These are phyloP conservation scores for Metarhizium anisopliae DNA, from an alignment of 2,329 filamentous ascomycete species.

Conservation along the genomic window DNA sequence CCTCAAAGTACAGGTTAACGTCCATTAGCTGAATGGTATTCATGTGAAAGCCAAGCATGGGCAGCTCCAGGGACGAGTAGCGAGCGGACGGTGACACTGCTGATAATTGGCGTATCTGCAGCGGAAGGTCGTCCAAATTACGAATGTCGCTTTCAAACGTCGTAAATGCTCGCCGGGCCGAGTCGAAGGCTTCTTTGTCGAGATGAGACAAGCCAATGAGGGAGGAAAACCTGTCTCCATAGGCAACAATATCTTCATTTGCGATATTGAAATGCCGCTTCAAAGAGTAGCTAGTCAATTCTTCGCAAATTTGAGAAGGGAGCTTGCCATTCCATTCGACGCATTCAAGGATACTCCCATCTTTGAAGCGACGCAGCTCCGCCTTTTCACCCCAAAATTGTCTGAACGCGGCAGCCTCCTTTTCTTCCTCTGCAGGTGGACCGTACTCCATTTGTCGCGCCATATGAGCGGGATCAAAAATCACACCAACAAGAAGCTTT, in stretches of 20 bases:
- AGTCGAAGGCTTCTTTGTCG: slow-evolving; percentile 54
- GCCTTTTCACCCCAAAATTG: slow-evolving; percentile 93
- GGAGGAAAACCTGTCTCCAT: slow-evolving; percentile 41
- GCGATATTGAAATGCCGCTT: slow-evolving; percentile 57
- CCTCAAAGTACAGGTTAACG: slow-evolving; percentile 83
- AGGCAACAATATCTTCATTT: slow-evolving; percentile 42
- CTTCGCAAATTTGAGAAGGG: slow-evolving; percentile 60
- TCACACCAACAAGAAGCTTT: slow-evolving; percentile 53
- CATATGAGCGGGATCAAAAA: slow-evolving; percentile 65
- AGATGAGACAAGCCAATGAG: slow-evolving; percentile 36
- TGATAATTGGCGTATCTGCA: slow-evolving; percentile 76
- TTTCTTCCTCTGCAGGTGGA: slow-evolving; percentile 75
- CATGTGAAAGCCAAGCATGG: slow-evolving; percentile 32
- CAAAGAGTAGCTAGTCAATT: slow-evolving; percentile 68
- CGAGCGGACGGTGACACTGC: slow-evolving; percentile 65
- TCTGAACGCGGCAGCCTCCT: slow-evolving; percentile 71
- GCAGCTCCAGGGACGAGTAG: slow-evolving; percentile 52
- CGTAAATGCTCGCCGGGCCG: slow-evolving; percentile 60
- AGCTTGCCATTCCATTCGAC: slow-evolving; percentile 69
- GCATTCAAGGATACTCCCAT: slow-evolving; percentile 88
- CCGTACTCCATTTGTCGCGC: slow-evolving; percentile 78
- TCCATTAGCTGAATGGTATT: slow-evolving; percentile 53
- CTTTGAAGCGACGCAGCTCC: slow-evolving; percentile 88
- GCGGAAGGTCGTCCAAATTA: slow-evolving; percentile 69
- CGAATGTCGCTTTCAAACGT: slow-evolving; percentile 70